Evolutionary conservation across 139 green algal species (phyloP).

Genomic region (Nannochloris sp.): DNA sequence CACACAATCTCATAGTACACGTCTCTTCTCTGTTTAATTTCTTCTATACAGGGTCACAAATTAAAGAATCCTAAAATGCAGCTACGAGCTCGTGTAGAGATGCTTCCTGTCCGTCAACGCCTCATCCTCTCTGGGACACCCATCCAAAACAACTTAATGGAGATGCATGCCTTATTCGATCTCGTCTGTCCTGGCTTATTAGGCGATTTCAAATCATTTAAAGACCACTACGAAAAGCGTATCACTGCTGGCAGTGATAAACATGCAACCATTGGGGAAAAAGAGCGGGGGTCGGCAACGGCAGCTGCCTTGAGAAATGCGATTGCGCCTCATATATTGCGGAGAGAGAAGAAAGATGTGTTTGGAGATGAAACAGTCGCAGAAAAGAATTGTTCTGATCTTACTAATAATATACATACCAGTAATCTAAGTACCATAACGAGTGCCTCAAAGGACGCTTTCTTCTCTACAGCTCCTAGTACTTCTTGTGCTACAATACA

Average conservation of each 20-base stretch:
- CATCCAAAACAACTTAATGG: conserved; percentile 84
- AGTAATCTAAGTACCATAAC: too few species aligned
- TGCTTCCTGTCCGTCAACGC: conserved; percentile 33
- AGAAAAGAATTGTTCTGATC: too few species aligned
- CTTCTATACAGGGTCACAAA: conserved; percentile 51
- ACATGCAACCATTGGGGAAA: conserved; percentile 41
- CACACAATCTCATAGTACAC: too few species aligned
- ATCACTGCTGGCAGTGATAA: conserved; percentile 55
- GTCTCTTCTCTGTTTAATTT: not conserved
- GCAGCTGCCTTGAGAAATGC: conserved; percentile 49
- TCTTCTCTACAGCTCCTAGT: not conserved
- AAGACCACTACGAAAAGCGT: conserved; percentile 33
- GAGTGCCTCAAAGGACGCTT: not conserved
- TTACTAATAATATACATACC: too few species aligned
- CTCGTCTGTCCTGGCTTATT: conserved; percentile 65
- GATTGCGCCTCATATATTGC: conserved; percentile 74
- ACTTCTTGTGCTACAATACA: too few species aligned
- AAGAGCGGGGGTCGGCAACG: conserved; percentile 42
- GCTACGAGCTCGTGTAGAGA: conserved; percentile 46
- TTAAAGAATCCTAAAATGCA: conserved; percentile 87
- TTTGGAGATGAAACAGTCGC: conserved; percentile 13
- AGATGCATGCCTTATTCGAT: conserved; percentile 87
- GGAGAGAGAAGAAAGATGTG: conserved; percentile 83
- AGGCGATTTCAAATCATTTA: conserved; percentile 49
- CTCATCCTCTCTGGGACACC: conserved; percentile 86